Evolutionary conservation across 179 eudicot species (phyloP).

Genomic region (Drosera spatulata): DNA sequence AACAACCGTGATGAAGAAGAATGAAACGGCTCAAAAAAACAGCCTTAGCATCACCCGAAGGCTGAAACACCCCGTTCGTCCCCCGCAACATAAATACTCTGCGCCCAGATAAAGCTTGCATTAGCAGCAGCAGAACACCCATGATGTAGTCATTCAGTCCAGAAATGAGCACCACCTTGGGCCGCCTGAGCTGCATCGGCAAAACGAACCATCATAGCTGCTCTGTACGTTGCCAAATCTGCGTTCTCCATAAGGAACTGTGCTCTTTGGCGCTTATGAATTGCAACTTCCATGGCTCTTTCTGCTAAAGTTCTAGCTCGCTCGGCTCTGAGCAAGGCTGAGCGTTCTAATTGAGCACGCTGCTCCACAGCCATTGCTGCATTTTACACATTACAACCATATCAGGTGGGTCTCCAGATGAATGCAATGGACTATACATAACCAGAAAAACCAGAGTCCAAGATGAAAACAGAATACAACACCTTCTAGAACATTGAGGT

Average conservation of each 20-base stretch:
- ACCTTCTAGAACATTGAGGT: slow-evolving; percentile 50
- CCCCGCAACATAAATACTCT: too few species aligned
- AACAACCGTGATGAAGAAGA: slow-evolving; percentile 10
- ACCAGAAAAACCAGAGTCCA: neutral
- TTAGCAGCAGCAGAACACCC: slow-evolving; percentile 15
- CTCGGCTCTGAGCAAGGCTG: slow-evolving; percentile 22
- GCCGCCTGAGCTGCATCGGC: slow-evolving; percentile 50
- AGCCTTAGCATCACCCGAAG: too few species aligned
- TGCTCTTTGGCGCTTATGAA: slow-evolving; percentile 57
- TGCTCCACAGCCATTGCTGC: slow-evolving; percentile 47
- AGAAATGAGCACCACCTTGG: slow-evolving; percentile 22
- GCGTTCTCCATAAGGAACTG: slow-evolving; percentile 77
- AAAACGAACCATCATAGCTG: slow-evolving; percentile 66
- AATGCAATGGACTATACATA: neutral
- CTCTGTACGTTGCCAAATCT: slow-evolving; percentile 65
- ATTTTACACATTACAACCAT: slow-evolving; percentile 20
- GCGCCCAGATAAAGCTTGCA: too few species aligned
- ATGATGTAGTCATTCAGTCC: slow-evolving; percentile 8
- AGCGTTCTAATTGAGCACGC: slow-evolving; percentile 30
- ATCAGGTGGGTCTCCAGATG: neutral
- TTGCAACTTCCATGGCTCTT: slow-evolving; percentile 39
- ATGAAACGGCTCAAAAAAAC: slow-evolving; percentile 12
- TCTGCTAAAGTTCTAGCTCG: slow-evolving; percentile 55
- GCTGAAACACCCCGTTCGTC: too few species aligned
- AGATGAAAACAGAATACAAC: neutral